A percentile compares a stretch with the other conserved stretches of the same genome.
These are phyloP conservation scores for Emericellopsis atlantica DNA, from an alignment of 2,329 filamentous ascomycete species.

Conservation along the genomic window DNA sequence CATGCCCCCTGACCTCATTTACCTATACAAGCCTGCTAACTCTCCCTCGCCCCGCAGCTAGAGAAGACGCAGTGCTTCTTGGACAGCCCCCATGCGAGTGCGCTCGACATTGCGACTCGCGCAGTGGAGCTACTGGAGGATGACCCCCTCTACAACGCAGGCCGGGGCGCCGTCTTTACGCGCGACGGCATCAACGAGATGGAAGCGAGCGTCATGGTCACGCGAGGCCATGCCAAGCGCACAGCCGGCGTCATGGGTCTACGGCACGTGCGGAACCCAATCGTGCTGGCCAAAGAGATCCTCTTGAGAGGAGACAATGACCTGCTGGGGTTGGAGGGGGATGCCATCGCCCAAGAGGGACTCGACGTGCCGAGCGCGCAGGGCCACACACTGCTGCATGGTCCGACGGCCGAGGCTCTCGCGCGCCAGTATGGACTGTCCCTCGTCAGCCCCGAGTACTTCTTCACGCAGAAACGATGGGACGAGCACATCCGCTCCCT, in stretches of 20 bases:
- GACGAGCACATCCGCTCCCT: conserved; percentile 58
- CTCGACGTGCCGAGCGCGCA: conserved; percentile 43
- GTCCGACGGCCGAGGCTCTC: conserved; percentile 54
- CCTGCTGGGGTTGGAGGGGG: conserved; percentile 17
- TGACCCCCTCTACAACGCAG: conserved; percentile 73
- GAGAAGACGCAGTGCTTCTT: conserved; percentile 32
- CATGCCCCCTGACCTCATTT: background rate
- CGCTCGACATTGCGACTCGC: conserved; percentile 62
- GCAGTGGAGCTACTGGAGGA: conserved; percentile 69
- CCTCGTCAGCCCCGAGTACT: conserved; percentile 58
- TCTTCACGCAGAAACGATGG: conserved; percentile 68
- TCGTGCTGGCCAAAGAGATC: conserved; percentile 59
- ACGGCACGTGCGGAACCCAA: conserved; percentile 64
- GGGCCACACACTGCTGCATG: conserved; percentile 59
- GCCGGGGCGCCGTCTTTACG: conserved; percentile 77
- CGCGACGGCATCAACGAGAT: conserved; percentile 73
- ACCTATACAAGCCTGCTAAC: background rate
- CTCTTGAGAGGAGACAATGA: conserved; percentile 54
- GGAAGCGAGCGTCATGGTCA: conserved; percentile 80
- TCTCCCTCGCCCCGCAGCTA: conserved; percentile 20
- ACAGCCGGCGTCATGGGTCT: conserved; percentile 68
- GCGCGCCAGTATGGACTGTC: conserved; percentile 58
- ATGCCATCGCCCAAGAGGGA: conserved; percentile 6
- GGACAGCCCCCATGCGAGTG: conserved; percentile 15
- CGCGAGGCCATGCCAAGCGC: conserved; percentile 57